Conservation (phyloP, 1,139 yeast genomes). For the Candida sp. region DNA sequence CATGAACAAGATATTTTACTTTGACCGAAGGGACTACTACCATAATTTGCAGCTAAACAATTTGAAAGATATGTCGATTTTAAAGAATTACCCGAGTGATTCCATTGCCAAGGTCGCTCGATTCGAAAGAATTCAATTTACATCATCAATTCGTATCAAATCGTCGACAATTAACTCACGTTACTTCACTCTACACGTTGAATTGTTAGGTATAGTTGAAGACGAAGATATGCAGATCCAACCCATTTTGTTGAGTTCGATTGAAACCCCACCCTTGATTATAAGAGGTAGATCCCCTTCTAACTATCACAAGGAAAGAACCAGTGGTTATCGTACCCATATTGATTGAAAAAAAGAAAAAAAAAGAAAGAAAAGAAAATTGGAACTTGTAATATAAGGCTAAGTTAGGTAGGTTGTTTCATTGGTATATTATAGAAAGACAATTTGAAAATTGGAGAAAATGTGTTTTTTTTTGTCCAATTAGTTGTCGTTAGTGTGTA, state of each 20-base stretch:
- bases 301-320: slow-evolving; percentile 47
- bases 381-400: not conserved
- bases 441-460: not conserved
- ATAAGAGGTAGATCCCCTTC: slow-evolving; percentile 71
- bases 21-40: slow-evolving; percentile 40
- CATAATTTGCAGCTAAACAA: slow-evolving; percentile 26
- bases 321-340: slow-evolving; percentile 34
- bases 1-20: slow-evolving; percentile 30
- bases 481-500: not conserved
- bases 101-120: slow-evolving; percentile 59
- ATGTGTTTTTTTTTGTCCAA: not conserved
- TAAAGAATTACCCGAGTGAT: slow-evolving; percentile 46
- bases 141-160: slow-evolving; percentile 56
- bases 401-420: not conserved
- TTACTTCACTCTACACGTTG: slow-evolving; percentile 53
- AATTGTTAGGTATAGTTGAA: slow-evolving; percentile 48
- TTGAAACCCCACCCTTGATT: slow-evolving; percentile 62
- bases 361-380: not conserved
- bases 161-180: slow-evolving; percentile 42
- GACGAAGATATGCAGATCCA: slow-evolving; percentile 37
- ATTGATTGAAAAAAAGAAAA: slow-evolving; percentile 4
- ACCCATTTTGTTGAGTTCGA: slow-evolving; percentile 35
- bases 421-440: not conserved
- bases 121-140: slow-evolving; percentile 67
- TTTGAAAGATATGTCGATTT: slow-evolving; percentile 25